These are phyloP conservation scores for Paramecium primaurelia DNA, from an alignment of 73 alveolate species.

Conservation along the genomic window DNA sequence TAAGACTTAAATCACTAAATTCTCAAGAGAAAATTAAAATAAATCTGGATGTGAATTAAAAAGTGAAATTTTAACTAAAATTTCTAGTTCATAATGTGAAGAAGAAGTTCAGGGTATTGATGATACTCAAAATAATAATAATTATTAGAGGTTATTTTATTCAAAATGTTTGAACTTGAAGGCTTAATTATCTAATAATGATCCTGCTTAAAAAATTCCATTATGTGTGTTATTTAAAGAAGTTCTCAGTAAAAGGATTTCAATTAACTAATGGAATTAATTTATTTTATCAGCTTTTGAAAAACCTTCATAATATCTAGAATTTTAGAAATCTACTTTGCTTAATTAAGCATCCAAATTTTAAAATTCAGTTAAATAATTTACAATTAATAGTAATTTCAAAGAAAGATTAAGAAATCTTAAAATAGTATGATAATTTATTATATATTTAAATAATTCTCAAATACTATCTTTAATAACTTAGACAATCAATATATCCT, in stretches of 20 bases:
- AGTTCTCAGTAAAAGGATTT: background rate
- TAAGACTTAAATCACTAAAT: background rate
- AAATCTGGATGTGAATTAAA: background rate
- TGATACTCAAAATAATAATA: background rate
- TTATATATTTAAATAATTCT: background rate
- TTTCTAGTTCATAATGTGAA: constrained; percentile 2
- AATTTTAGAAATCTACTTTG: background rate
- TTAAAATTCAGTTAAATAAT: background rate
- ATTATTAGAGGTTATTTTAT: background rate
- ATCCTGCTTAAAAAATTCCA: background rate
- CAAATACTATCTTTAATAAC: background rate
- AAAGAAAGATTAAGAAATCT: background rate
- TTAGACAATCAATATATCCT: background rate
- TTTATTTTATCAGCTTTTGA: background rate
- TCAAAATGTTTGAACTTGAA: background rate
- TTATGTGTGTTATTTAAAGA: background rate
- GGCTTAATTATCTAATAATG: background rate
- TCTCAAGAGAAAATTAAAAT: background rate
- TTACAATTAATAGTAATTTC: background rate
- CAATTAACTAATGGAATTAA: background rate
- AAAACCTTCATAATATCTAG: background rate
- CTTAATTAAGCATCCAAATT: background rate
- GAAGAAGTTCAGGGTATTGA: background rate
- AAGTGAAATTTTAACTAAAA: constrained; percentile 6
- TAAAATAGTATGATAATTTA: background rate